Percentiles rank a stretch among this genome's conserved stretches.
Conservation (phyloP, 805 yeast genomes). For the Candida coleopterorum region DNA sequence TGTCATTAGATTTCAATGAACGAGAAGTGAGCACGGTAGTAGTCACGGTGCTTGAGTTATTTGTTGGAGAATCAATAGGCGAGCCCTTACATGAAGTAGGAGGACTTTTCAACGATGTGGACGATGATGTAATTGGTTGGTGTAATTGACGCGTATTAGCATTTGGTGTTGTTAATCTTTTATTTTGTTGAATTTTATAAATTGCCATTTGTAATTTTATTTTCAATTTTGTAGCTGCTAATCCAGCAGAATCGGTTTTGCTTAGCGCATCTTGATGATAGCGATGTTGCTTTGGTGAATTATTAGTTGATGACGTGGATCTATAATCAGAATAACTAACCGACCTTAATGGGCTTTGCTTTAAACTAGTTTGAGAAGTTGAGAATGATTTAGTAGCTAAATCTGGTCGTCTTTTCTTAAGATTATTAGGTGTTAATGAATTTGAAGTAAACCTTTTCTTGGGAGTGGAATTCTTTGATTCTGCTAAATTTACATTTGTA, state of each 20-base stretch:
- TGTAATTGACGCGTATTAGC: not conserved
- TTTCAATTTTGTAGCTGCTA: conserved; percentile 41
- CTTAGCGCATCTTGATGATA: not conserved
- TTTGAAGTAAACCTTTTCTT: not conserved
- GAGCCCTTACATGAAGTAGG: conserved; percentile 8
- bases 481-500: too few relatives aligned
- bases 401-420: conserved; percentile 7
- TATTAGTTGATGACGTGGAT: conserved; percentile 11
- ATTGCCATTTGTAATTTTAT: conserved; percentile 39
- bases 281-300: conserved; percentile 4
- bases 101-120: conserved; percentile 9
- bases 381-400: conserved; percentile 9
- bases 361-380: conserved; percentile 5
- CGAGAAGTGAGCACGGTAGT: not conserved
- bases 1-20: not conserved
- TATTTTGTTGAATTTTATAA: conserved; percentile 29
- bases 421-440: not conserved
- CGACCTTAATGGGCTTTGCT: conserved; percentile 6
- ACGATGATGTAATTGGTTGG: conserved; percentile 3
- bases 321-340: conserved; percentile 25
- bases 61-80: conserved; percentile 4
- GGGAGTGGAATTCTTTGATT: not conserved
- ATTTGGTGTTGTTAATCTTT: not conserved
- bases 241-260: conserved; percentile 29
- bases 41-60: not conserved